These are phyloP conservation scores for Inosperma sp. DNA, from an alignment of 768 basidiomycete species.

Conservation along the genomic window DNA sequence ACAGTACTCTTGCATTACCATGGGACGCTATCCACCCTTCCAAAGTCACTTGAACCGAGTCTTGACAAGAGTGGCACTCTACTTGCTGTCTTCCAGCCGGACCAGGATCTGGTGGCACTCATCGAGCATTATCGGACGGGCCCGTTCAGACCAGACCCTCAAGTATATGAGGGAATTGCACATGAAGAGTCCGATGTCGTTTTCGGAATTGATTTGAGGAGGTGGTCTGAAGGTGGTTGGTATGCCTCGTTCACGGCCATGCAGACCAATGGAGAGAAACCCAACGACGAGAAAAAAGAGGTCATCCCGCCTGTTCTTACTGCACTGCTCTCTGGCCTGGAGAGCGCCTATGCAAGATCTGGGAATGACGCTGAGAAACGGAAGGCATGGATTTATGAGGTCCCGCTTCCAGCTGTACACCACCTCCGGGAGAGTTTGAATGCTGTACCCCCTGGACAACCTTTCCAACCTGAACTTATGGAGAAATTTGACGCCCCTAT, in stretches of 20 bases:
- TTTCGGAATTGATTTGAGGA: slow-evolving; percentile 88
- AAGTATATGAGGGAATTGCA: slow-evolving; percentile 80
- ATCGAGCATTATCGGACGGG: slow-evolving; percentile 93
- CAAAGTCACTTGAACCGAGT: slow-evolving; percentile 59
- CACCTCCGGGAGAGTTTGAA: slow-evolving; percentile 84
- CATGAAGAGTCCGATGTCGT: slow-evolving; percentile 82
- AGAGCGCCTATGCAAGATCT: slow-evolving; percentile 56
- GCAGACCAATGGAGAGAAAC: slow-evolving; percentile 23
- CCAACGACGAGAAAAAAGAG: slow-evolving; percentile 56
- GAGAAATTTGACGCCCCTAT: slow-evolving; percentile 81
- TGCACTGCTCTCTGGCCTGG: slow-evolving; percentile 59
- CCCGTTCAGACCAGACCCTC: slow-evolving; percentile 82
- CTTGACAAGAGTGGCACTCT: slow-evolving; percentile 69
- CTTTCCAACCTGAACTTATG: slow-evolving; percentile 49
- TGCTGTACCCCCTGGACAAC: slow-evolving; percentile 51
- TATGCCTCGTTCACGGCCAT: slow-evolving; percentile 31
- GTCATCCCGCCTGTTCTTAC: slow-evolving; percentile 69
- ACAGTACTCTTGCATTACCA: slow-evolving; percentile 90
- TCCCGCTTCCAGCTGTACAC: slow-evolving; percentile 77
- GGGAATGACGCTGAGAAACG: slow-evolving; percentile 74
- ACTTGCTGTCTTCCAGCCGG: slow-evolving; percentile 82
- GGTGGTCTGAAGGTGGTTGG: slow-evolving; percentile 87
- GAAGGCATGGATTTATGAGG: slow-evolving; percentile 93
- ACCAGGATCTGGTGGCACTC: slow-evolving; percentile 78
- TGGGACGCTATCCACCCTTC: slow-evolving; percentile 68